These are phyloP conservation scores for Crucibulum cyathiforme DNA, from an alignment of 1,284 basidiomycete genomes.

Conservation along the genomic window DNA sequence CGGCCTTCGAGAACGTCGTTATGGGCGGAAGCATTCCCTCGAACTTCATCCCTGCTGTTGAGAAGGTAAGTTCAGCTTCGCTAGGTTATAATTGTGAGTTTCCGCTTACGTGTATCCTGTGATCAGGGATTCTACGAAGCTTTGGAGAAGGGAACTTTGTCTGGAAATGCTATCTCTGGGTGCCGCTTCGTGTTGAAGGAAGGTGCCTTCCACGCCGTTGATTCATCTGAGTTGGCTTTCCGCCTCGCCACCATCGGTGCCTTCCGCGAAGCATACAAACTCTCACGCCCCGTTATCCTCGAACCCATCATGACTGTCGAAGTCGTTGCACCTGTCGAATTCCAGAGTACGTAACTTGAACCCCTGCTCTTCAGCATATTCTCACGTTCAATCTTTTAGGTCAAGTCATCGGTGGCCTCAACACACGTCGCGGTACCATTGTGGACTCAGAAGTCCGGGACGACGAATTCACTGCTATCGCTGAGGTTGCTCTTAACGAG, in stretches of 20 bases:
- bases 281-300: conserved; percentile 82
- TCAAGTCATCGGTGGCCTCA: conserved; percentile 93
- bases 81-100: neutral
- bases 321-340: conserved; percentile 94
- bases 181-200: conserved; percentile 91
- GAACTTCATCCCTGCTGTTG: conserved; percentile 93
- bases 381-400: conserved; percentile 41
- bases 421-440: conserved; percentile 93
- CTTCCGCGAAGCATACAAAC: conserved; percentile 89
- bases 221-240: conserved; percentile 98
- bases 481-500: conserved; percentile 95
- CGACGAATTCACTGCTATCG: conserved; percentile 93
- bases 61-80: conserved; percentile 68
- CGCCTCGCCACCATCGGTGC: conserved; percentile 89
- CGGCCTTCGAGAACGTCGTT: conserved; percentile 87
- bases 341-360: conserved; percentile 75
- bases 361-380: conserved; percentile 1
- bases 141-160: conserved; percentile 88
- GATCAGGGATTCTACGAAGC: conserved; percentile 93
- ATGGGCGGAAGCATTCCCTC: conserved; percentile 94
- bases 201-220: conserved; percentile 93
- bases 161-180: conserved; percentile 89
- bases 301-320: conserved; percentile 99
- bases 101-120: neutral
- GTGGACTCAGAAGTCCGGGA: conserved; percentile 96